Percentiles rank a stretch among this genome's conserved stretches.
Evolutionary conservation across 129 eudicot genomes (phyloP).

Genomic region (Artemisia tridentata): DNA sequence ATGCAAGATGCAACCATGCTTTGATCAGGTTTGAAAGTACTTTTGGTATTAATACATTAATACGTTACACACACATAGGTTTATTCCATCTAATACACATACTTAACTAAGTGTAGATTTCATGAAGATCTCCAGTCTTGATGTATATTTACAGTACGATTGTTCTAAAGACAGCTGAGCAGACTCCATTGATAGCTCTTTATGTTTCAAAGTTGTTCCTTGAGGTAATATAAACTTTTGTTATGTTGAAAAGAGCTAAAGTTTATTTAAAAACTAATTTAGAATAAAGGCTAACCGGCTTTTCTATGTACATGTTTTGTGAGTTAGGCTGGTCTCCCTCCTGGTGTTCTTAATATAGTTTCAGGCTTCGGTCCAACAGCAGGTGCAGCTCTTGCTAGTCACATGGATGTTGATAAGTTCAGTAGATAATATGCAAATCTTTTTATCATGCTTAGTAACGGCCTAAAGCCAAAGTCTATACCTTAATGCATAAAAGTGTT

Average conservation of each 20-base stretch:
- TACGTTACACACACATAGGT: no score
- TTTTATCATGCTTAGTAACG: neutral
- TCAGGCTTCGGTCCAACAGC: slow-evolving; percentile 65
- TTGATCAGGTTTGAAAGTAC: neutral
- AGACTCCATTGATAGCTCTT: slow-evolving; percentile 60
- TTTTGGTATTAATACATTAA: no score
- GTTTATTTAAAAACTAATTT: neutral
- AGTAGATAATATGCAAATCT: neutral
- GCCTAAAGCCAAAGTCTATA: neutral
- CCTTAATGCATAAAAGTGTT: neutral
- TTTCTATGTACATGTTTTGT: slow-evolving; percentile 4
- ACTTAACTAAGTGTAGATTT: no score
- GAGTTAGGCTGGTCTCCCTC: slow-evolving; percentile 65
- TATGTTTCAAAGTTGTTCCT: slow-evolving; percentile 44
- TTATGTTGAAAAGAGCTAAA: neutral
- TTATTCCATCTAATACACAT: no score
- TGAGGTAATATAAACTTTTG: slow-evolving; percentile 34
- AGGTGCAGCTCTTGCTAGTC: slow-evolving; percentile 69
- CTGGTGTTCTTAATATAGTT: slow-evolving; percentile 60
- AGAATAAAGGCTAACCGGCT: neutral
- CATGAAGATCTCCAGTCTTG: no score
- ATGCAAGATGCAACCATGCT: neutral
- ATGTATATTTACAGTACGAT: no score
- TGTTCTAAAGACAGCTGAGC: slow-evolving; percentile 56
- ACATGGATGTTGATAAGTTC: slow-evolving; percentile 68